These are phyloP conservation scores for Starmera caribaea DNA, from an alignment of 805 yeast genomes.

Conservation along the genomic window DNA sequence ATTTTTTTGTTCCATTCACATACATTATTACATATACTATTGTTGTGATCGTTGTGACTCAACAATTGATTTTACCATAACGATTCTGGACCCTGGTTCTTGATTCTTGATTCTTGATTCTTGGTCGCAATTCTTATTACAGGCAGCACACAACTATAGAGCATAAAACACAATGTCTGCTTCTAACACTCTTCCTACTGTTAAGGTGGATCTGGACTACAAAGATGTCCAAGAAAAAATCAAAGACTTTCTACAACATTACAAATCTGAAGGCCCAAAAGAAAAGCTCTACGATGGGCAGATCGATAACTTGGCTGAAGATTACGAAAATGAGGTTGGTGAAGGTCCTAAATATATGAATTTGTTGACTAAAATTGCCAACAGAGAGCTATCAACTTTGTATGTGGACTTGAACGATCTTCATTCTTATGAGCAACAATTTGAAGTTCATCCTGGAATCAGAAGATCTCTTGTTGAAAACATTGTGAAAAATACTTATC, in stretches of 20 bases:
- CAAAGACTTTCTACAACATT: constrained; percentile 59
- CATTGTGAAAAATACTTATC: constrained; percentile 65
- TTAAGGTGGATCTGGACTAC: constrained; percentile 68
- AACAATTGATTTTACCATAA: no score
- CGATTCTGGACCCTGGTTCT: no score
- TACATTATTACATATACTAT: no score
- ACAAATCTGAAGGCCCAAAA: constrained; percentile 33
- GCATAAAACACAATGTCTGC: constrained; percentile 11
- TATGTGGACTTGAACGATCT: constrained; percentile 80
- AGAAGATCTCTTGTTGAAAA: constrained; percentile 39
- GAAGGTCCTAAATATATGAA: constrained; percentile 67
- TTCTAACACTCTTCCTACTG: constrained; percentile 40
- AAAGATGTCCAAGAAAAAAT: constrained; percentile 47
- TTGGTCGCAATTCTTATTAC: no score
- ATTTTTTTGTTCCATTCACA: no score
- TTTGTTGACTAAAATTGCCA: constrained; percentile 69
- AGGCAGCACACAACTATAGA: not conserved
- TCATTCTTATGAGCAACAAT: constrained; percentile 51
- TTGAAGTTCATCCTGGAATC: constrained; percentile 16
- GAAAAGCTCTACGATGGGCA: constrained; percentile 23
- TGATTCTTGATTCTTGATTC: no score
- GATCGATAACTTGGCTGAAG: constrained; percentile 15
- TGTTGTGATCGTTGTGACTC: no score
- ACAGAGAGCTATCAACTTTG: constrained; percentile 65
- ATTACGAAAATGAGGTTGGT: constrained; percentile 16